Conservation (phyloP, 768 basidiomycete genomes). For the Rhodotorula kratochvilovae region DNA sequence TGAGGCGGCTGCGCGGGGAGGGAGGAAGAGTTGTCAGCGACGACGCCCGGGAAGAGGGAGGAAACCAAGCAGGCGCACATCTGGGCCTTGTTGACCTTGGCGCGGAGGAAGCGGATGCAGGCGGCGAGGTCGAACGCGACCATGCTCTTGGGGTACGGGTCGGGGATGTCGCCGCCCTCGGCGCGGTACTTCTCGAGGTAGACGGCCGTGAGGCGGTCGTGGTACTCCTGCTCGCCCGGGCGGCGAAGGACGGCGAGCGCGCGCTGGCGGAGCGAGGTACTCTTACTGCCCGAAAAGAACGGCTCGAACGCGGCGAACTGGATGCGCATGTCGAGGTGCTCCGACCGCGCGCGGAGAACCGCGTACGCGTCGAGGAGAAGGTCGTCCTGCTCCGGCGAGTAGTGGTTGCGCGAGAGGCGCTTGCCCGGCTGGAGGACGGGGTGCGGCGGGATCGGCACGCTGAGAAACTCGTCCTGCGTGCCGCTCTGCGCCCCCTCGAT, state of each 20-base stretch:
- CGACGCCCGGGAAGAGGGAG: not conserved
- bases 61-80: conserved; percentile 58
- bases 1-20: conserved; percentile 47
- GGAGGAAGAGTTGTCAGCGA: not conserved
- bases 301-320: conserved; percentile 65
- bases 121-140: conserved; percentile 71
- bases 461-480: conserved; percentile 29
- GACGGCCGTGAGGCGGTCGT: conserved; percentile 69
- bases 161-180: conserved; percentile 65
- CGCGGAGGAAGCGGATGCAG: conserved; percentile 76
- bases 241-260: not conserved
- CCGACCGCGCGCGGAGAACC: conserved; percentile 72
- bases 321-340: conserved; percentile 54
- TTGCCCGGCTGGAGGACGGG: not conserved
- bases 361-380: conserved; percentile 76
- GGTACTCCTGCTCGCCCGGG: conserved; percentile 67
- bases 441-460: conserved; percentile 1
- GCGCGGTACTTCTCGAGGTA: conserved; percentile 76
- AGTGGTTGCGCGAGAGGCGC: conserved; percentile 66
- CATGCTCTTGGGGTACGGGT: conserved; percentile 63
- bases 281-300: conserved; percentile 71
- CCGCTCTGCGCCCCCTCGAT: not conserved
- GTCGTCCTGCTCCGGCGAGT: conserved; percentile 84
- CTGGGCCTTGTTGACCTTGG: conserved; percentile 76
- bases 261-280: conserved; percentile 56